Base-by-base conservation (phyloP, 2,329 filamentous ascomycete species). In the Nothomitra cinnamomea region DNA sequence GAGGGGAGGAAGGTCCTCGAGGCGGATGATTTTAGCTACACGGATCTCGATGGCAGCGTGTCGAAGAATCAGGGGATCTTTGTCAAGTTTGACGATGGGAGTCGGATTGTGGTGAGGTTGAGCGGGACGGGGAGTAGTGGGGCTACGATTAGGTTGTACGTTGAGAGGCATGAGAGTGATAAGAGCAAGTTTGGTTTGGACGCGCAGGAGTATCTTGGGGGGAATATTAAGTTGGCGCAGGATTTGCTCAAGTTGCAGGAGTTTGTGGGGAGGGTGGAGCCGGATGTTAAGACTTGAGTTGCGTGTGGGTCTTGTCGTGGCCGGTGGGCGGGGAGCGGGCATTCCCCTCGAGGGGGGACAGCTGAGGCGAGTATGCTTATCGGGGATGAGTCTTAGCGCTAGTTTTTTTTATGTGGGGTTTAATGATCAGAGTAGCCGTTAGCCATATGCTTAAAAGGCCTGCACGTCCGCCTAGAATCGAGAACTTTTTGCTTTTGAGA, bases 11-110 rank as follows among this genome's bases (percentile, higher is more conserved):
- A 87, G 64, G 87, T 95, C 43, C 73, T 80, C 51, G 86, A 94
- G 62, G 90, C 89, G 5, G 92, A 89, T 60, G 89, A 98, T 77
- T 98, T 98, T 70, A 87, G 87, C 32, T 98, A 98, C 78, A 96
- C 87, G 7, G 92, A 98, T 65, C 82, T 98, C n/a, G 92, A 98
- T 64, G 92, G 90, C 57, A 95, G 87, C 59, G 87, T 96, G 53
- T 85, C 87, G 64, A 87, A 88, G 66, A 94, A 95, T 75, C 92
- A 98, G 73, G 92, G 92, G 59, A 81, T 98, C 61, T 98, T 86
- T 66, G 85, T 89, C 67, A 85, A 86, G 69, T 96, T 96, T 70
- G 87, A 88, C 54, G 89, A 94, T 56, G 90, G 90, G 58, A 95
- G 87, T 72, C 85, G 92, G 60, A 90, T 96, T 57, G 88, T 98